Conservation (phyloP, 2,329 filamentous ascomycete genomes). For the Penicillium griseofulvum region DNA sequence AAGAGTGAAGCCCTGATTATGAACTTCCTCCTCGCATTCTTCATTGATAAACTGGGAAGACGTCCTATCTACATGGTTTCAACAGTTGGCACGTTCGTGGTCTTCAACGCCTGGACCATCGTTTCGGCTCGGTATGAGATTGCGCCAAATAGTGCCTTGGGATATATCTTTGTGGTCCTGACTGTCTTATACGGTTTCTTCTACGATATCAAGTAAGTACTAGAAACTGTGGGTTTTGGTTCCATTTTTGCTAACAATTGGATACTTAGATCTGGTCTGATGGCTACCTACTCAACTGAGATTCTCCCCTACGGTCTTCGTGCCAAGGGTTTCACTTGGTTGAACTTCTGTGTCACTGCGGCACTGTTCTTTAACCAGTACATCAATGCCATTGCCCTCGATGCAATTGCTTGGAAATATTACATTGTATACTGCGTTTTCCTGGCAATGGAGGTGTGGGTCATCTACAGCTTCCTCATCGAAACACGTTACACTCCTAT, state of each 20-base stretch:
- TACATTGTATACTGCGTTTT: constrained; percentile 36
- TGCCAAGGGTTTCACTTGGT: constrained; percentile 43
- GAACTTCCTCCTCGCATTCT: constrained; percentile 36
- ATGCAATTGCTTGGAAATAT: constrained; percentile 32
- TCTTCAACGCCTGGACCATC: constrained; percentile 43
- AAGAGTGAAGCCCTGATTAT: constrained; percentile 38
- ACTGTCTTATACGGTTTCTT: constrained; percentile 43
- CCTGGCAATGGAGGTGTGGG: constrained; percentile 25
- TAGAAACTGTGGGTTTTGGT: background rate
- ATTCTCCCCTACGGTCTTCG: constrained; percentile 48
- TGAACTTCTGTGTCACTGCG: constrained; percentile 24
- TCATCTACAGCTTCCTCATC: constrained; percentile 36
- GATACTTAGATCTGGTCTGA: constrained; percentile 25
- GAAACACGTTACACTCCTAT: constrained; percentile 31
- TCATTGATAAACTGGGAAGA: constrained; percentile 41
- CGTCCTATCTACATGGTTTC: constrained; percentile 44
- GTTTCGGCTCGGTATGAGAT: constrained; percentile 36
- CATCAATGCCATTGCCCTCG: constrained; percentile 27
- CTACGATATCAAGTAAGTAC: constrained; percentile 35
- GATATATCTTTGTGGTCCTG: constrained; percentile 40
- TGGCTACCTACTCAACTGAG: constrained; percentile 41
- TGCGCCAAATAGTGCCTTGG: constrained; percentile 28
- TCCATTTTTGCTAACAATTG: background rate
- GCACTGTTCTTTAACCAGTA: constrained; percentile 30
- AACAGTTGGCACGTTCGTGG: constrained; percentile 41